Evolutionary conservation across 257 asterid genomes (phyloP).

Genomic region (Gentiana straminea): DNA sequence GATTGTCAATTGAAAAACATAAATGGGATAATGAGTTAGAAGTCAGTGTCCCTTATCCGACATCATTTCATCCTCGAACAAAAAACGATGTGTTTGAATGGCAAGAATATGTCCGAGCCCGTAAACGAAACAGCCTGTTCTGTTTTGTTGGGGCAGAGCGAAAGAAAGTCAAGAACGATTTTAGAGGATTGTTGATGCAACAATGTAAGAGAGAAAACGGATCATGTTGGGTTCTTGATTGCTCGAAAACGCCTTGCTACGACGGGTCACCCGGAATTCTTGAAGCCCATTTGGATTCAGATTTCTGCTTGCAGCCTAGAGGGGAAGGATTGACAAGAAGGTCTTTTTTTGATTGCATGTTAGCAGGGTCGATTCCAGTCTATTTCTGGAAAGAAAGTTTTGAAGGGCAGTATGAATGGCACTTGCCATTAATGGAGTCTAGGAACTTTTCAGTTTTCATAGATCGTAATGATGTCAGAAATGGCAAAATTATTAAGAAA

Average conservation of each 20-base stretch:
- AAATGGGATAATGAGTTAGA: constrained; percentile 45
- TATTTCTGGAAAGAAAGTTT: neutral
- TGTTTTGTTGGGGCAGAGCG: constrained; percentile 45
- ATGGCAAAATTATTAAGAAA: constrained; percentile 28
- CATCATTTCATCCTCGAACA: constrained; percentile 85
- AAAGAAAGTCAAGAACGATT: neutral
- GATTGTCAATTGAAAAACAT: constrained; percentile 53
- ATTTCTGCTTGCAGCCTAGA: too few relatives aligned
- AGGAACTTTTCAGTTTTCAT: constrained; percentile 4
- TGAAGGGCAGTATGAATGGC: too few relatives aligned
- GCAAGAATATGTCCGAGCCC: too few relatives aligned
- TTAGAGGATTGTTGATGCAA: too few relatives aligned
- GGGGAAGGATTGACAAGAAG: constrained; percentile 45
- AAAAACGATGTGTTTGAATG: constrained; percentile 18
- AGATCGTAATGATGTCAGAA: constrained; percentile 28
- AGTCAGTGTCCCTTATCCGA: constrained; percentile 38
- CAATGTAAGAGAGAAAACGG: too few relatives aligned
- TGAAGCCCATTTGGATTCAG: too few relatives aligned
- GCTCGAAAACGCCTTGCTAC: too few relatives aligned
- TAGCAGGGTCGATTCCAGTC: constrained; percentile 51
- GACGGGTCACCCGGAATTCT: too few relatives aligned
- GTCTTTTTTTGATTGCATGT: constrained; percentile 66
- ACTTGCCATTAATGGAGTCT: too few relatives aligned
- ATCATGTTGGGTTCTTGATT: too few relatives aligned
- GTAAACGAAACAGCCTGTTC: constrained; percentile 39